A percentile compares a stretch with the other conserved stretches of the same genome.
Evolutionary conservation across 2,329 filamentous ascomycete genomes (phyloP).

Genomic region (Zymoseptoria pseudotritici): DNA sequence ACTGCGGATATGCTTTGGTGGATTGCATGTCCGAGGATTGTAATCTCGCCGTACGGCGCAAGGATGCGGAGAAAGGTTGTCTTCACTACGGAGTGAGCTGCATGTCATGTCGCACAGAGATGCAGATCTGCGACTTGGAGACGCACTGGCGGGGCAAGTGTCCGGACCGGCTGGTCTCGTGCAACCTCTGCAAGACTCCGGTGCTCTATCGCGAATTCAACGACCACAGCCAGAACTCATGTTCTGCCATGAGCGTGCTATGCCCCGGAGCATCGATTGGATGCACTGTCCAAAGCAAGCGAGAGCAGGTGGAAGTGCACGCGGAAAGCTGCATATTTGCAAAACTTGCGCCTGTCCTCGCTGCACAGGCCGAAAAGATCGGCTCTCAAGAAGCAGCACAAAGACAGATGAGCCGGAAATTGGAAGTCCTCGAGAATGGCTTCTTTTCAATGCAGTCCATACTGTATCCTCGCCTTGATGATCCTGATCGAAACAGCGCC

Average conservation of each 20-base stretch:
- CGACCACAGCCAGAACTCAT: slow-evolving; percentile 35
- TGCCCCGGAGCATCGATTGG: slow-evolving; percentile 40
- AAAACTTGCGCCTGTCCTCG: slow-evolving; percentile 39
- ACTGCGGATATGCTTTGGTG: slow-evolving; percentile 50
- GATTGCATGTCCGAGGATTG: slow-evolving; percentile 47
- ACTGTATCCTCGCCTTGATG: slow-evolving; percentile 21
- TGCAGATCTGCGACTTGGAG: slow-evolving; percentile 50
- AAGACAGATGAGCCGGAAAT: slow-evolving; percentile 36
- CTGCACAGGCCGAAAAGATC: slow-evolving; percentile 36
- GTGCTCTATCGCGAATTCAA: slow-evolving; percentile 37
- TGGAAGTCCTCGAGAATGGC: slow-evolving; percentile 39
- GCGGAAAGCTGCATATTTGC: slow-evolving; percentile 39
- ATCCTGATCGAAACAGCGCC: slow-evolving; percentile 16
- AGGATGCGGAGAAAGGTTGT: slow-evolving; percentile 47
- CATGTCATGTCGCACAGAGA: slow-evolving; percentile 44
- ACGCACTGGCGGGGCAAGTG: slow-evolving; percentile 37
- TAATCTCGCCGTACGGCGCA: slow-evolving; percentile 46
- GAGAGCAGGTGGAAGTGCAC: slow-evolving; percentile 34
- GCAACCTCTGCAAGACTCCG: slow-evolving; percentile 36
- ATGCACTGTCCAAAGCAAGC: slow-evolving; percentile 35
- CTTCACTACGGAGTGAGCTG: slow-evolving; percentile 48
- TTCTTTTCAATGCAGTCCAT: slow-evolving; percentile 38
- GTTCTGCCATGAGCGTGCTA: slow-evolving; percentile 35
- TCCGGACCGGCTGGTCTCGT: slow-evolving; percentile 40
- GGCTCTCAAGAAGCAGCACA: slow-evolving; percentile 38